Evolutionary conservation across 148 eudicot genomes (phyloP).

Genomic region (Hydrangea macrophylla): DNA sequence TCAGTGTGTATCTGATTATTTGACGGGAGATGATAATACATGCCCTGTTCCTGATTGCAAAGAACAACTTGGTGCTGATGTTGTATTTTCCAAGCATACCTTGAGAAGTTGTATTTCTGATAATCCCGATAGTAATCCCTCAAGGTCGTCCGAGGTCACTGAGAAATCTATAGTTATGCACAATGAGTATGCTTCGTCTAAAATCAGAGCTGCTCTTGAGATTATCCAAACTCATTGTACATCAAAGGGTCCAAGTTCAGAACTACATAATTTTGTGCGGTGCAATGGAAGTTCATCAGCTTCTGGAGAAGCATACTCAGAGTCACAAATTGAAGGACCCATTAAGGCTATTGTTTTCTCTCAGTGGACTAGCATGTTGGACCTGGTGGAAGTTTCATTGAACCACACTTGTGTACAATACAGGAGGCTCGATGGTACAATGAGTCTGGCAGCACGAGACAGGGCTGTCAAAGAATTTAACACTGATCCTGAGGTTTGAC

Average conservation of each 20-base stretch:
- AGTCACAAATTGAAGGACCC: conserved; percentile 37
- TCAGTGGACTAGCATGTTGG: conserved; percentile 97
- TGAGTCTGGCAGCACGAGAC: conserved; percentile 84
- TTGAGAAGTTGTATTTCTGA: conserved; percentile 61
- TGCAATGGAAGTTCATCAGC: conserved; percentile 24
- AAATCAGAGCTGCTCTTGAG: conserved; percentile 68
- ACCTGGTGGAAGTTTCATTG: conserved; percentile 65
- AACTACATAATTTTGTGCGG: conserved; percentile 32
- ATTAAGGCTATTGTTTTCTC: conserved; percentile 88
- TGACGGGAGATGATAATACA: conserved; percentile 77
- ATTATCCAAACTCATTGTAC: conserved; percentile 58
- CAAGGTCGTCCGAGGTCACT: conserved; percentile 30
- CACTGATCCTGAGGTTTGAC: conserved; percentile 72
- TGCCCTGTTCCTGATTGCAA: conserved; percentile 84
- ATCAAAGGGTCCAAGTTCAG: conserved; percentile 34
- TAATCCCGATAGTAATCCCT: conserved; percentile 41
- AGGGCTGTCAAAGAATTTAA: conserved; percentile 96
- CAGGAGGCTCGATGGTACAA: conserved; percentile 97
- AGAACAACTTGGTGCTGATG: conserved; percentile 70
- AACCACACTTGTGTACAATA: conserved; percentile 43
- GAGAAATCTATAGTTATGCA: conserved; percentile 52
- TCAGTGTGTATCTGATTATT: conserved; percentile 81
- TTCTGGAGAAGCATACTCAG: conserved; percentile 13
- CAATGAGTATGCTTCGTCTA: conserved; percentile 66
- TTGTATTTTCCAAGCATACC: conserved; percentile 67